Conservation (phyloP, 805 yeast species). For the Yamadazyma sp. region DNA sequence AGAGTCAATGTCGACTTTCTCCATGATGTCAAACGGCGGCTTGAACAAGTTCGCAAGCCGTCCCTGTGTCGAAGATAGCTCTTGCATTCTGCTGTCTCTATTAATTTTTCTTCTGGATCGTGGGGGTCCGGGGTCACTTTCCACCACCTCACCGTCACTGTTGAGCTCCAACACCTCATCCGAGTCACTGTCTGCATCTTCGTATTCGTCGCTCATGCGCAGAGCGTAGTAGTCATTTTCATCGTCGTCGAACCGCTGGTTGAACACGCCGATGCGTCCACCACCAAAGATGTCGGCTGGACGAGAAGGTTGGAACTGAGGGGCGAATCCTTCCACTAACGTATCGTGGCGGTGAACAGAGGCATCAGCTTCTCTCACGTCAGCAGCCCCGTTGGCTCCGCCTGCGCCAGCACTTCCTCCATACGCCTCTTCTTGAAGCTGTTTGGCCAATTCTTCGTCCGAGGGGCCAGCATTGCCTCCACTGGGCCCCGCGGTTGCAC, state of each 20-base stretch:
- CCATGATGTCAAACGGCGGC: constrained; percentile 91
- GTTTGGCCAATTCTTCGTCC: constrained; percentile 58
- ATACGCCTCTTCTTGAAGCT: constrained; percentile 65
- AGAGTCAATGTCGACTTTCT: constrained; percentile 61
- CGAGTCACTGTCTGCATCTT: constrained; percentile 23
- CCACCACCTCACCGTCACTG: constrained; percentile 29
- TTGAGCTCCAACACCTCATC: constrained; percentile 25
- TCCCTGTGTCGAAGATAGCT: constrained; percentile 53
- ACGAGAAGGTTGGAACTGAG: constrained; percentile 12
- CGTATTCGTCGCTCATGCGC: constrained; percentile 15
- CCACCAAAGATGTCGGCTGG: constrained; percentile 50
- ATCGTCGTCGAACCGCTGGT: constrained; percentile 51
- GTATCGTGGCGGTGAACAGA: constrained; percentile 81
- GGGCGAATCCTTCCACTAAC: constrained; percentile 47
- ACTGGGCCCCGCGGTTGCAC: constrained; percentile 4
- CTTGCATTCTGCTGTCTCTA: constrained; percentile 26
- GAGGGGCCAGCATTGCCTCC: constrained; percentile 11
- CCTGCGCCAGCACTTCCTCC: no score
- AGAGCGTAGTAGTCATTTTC: constrained; percentile 25
- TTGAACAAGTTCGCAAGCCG: constrained; percentile 80
- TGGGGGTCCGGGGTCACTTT: constrained; percentile 17
- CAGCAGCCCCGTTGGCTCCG: constrained; percentile 26
- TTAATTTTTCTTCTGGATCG: constrained; percentile 27
- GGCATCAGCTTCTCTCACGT: constrained; percentile 59
- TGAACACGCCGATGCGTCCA: constrained; percentile 55